Base-by-base conservation (phyloP, 352 stramenopile genomes). In the Globisporangium parvum region DNA sequence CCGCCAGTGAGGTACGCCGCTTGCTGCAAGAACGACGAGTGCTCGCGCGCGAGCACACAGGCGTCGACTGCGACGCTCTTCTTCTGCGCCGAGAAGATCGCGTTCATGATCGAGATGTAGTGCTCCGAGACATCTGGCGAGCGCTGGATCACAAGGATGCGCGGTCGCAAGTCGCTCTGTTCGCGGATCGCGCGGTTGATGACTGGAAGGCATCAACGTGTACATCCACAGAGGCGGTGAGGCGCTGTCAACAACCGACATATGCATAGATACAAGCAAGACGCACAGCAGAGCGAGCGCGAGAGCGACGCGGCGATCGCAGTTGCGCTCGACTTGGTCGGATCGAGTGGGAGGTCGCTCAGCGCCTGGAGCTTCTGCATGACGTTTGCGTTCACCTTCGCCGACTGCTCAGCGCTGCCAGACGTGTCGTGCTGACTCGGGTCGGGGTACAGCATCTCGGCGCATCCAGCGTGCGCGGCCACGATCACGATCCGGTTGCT, bases 51-150 rank as follows among this genome's bases (percentile, higher is more conserved):
- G 41, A 95, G 65, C 42, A 94, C 84, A 53, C 85, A 92, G 17
- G 84, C 80, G 55, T 95, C 86, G 18, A 95, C 80, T 23, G 81
- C 71, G 20, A 95, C 79, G 47, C 67, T 74, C 62, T 88, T 91
- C 68, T 95, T 95, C 59, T 95, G 84, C 1, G 86, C 86, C 41
- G 86, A 93, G 62, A 95, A 95, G 57, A 93, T 93, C 55, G 72
- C 80, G 60, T 95, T 95, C 86, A 95, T 95, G 66, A 93, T 89
- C 14, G 84, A 81, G 50, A 95, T 95, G 68, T 95, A 95, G 62
- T 94, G 84, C 64, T 82, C 75, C 42, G 86, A 87, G 53, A 93
- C 81, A 52, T 95, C 86, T 3, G 80, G 73, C 15, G 82, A 87
- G 54, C 88, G 89, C 52, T 95, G 84, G 47, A 95, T 63, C 39